Evolutionary conservation across 148 eudicot species (phyloP), one percentile per base, ranked within the genome.

Genomic region (Simmondsia chinensis): DNA sequence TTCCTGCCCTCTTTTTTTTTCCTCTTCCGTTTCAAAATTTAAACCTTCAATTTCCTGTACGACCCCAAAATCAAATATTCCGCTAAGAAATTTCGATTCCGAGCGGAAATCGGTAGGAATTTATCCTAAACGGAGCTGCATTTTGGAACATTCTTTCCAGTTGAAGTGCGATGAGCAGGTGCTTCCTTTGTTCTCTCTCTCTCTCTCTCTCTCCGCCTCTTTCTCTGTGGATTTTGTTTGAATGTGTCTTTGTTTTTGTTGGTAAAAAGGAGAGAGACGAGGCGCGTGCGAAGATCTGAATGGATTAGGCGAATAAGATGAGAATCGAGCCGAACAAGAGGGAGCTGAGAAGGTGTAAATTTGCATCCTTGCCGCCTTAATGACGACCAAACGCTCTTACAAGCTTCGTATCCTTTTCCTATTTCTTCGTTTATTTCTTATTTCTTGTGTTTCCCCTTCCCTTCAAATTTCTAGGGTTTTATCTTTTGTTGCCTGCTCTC

Each of bases 321-420:
- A 61, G 27, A 17, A 48, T 16, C n/a, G 22, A 20, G 23, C 19
- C 33, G 10, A 15, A 31, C 32, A 37, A 43, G 31, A 39, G 20
- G 43, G 39, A 26, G 30, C 31, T 30, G 8, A 43, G 11, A 15
- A 11, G 31, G 18, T 23, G 25, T 37, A 26, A 36, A 31, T 21
- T 13, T 38, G 43, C 18, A 19, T 24, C 5, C 18, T 46, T 34
- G 10, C 6, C 5, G 18, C 35, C 28, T 28, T 38, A 38, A 84
- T 80, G 85, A 63, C 88, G 57, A 78, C 85, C 24, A 74, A 89
- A 63, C 97, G 97, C 48, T 93, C 95, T 62, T 89, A 89, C 43
- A 89, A 89, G 95, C 94, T 89, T 34, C 97, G 97, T 89, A 89
- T 89, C 93, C 94, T 88, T 79, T 34, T 23, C 11, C 9, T 32